phyloP scores from a whole-genome alignment of 305 asterid species.

The Fraxinus ornus region DNA sequence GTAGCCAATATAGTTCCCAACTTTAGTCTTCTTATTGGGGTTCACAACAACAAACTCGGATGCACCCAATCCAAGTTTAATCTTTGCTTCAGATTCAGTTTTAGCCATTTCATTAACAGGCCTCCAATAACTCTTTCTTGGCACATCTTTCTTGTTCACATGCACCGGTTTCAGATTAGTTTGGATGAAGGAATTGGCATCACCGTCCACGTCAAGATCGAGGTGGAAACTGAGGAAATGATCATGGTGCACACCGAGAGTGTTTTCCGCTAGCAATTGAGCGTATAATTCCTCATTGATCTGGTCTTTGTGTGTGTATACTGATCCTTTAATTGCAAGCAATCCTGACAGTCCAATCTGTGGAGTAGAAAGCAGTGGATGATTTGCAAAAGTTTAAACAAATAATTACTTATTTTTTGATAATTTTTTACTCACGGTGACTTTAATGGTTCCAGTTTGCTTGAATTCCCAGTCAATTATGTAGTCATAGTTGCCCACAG shows the following conservation, averaged over 20 bases:
- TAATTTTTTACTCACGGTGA: conserved; percentile 41
- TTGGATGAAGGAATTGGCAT: conserved; percentile 49
- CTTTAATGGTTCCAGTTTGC: conserved; percentile 52
- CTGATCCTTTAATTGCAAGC: conserved; percentile 55
- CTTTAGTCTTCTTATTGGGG: conserved; percentile 41
- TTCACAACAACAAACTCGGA: conserved; percentile 44
- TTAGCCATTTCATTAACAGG: conserved; percentile 34
- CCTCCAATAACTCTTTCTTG: conserved; percentile 54
- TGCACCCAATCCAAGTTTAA: conserved; percentile 25
- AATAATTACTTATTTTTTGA: background rate
- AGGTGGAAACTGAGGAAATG: conserved; percentile 60
- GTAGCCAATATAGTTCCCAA: conserved; percentile 51
- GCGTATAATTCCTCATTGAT: conserved; percentile 59
- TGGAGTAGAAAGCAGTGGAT: background rate
- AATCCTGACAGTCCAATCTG: conserved; percentile 65
- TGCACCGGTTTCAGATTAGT: conserved; percentile 30
- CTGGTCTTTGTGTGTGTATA: conserved; percentile 50
- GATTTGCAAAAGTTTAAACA: background rate
- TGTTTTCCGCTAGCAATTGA: conserved; percentile 55
- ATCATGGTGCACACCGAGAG: conserved; percentile 53
- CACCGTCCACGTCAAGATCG: conserved; percentile 61
- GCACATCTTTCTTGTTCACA: conserved; percentile 40
- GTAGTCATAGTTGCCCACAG: conserved; percentile 71
- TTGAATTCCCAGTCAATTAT: conserved; percentile 74
- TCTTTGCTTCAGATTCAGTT: conserved; percentile 47